phyloP scores from a whole-genome alignment of 2,329 filamentous ascomycete genomes.

The Claviceps pazoutovae region DNA sequence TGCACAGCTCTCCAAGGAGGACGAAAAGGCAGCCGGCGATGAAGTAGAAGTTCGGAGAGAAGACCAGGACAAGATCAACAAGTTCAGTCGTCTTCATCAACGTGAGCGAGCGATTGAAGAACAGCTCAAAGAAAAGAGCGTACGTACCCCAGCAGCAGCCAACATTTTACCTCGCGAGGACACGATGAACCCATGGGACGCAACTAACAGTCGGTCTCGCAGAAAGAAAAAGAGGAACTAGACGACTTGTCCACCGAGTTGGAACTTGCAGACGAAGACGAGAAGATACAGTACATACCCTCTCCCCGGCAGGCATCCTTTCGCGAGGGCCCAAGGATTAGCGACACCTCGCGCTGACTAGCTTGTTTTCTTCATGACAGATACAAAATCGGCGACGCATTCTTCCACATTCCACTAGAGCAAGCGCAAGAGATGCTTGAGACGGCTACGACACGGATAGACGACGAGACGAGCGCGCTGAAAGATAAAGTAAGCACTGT shows the following conservation, averaged over 20 bases:
- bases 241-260: slow-evolving; percentile 85
- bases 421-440: slow-evolving; percentile 80
- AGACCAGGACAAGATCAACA: slow-evolving; percentile 98
- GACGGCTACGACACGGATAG: slow-evolving; percentile 56
- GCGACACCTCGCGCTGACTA: not conserved
- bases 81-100: slow-evolving; percentile 87
- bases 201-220: slow-evolving; percentile 1
- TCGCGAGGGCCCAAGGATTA: not conserved
- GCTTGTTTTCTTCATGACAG: slow-evolving; percentile 29
- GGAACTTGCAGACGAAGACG: slow-evolving; percentile 90
- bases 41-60: slow-evolving; percentile 91
- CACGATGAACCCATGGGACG: no score
- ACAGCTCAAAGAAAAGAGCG: slow-evolving; percentile 65
- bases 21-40: slow-evolving; percentile 61
- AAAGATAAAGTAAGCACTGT: slow-evolving; percentile 65
- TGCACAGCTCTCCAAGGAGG: slow-evolving; percentile 75
- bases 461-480: slow-evolving; percentile 58
- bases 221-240: slow-evolving; percentile 98
- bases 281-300: slow-evolving; percentile 65
- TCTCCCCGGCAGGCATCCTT: not conserved
- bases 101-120: slow-evolving; percentile 68
- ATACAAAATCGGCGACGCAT: slow-evolving; percentile 94
- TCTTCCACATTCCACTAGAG: slow-evolving; percentile 70
- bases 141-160: slow-evolving; percentile 24
- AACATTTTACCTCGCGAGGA: no score